Evolutionary conservation across 2,329 filamentous ascomycete species (phyloP).

Genomic region (Talaromyces rugulosus): DNA sequence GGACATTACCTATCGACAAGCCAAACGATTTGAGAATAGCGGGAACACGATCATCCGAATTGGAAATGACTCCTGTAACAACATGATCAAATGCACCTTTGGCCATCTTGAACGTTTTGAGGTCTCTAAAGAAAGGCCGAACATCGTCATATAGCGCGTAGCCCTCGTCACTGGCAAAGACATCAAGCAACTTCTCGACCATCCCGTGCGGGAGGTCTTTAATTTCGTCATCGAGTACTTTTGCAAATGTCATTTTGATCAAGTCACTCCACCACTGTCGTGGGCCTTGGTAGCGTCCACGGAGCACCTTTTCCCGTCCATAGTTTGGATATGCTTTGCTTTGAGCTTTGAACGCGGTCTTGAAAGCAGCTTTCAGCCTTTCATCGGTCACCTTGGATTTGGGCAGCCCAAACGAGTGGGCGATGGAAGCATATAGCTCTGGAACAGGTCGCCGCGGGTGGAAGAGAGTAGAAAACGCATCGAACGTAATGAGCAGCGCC

Average conservation of each 20-base stretch:
- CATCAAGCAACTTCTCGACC: slow-evolving; percentile 30
- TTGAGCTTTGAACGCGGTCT: slow-evolving; percentile 30
- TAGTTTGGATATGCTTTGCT: slow-evolving; percentile 37
- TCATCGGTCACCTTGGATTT: slow-evolving; percentile 22
- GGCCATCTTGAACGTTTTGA: slow-evolving; percentile 22
- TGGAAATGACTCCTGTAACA: slow-evolving; percentile 41
- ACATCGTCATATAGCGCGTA: slow-evolving; percentile 41
- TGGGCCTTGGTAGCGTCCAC: slow-evolving; percentile 33
- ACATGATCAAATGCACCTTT: slow-evolving; percentile 28
- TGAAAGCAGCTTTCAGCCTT: slow-evolving; percentile 33
- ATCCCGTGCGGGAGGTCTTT: slow-evolving; percentile 29
- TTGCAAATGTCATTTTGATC: slow-evolving; percentile 34
- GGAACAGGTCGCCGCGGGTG: slow-evolving; percentile 36
- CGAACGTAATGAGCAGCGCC: slow-evolving; percentile 40
- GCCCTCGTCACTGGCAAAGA: slow-evolving; percentile 36
- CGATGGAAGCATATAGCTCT: slow-evolving; percentile 37
- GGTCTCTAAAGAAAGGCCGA: slow-evolving; percentile 29
- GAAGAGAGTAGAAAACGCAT: slow-evolving; percentile 45
- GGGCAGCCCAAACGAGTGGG: slow-evolving; percentile 32
- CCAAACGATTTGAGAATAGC: slow-evolving; percentile 37
- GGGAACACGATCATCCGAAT: slow-evolving; percentile 43
- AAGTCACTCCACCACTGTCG: slow-evolving; percentile 43
- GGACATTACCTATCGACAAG: slow-evolving; percentile 30
- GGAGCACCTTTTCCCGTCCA: slow-evolving; percentile 35
- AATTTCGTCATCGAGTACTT: slow-evolving; percentile 16